Evolutionary conservation across 805 yeast genomes (phyloP).

Genomic region (Scheffersomyces coipomensis): DNA sequence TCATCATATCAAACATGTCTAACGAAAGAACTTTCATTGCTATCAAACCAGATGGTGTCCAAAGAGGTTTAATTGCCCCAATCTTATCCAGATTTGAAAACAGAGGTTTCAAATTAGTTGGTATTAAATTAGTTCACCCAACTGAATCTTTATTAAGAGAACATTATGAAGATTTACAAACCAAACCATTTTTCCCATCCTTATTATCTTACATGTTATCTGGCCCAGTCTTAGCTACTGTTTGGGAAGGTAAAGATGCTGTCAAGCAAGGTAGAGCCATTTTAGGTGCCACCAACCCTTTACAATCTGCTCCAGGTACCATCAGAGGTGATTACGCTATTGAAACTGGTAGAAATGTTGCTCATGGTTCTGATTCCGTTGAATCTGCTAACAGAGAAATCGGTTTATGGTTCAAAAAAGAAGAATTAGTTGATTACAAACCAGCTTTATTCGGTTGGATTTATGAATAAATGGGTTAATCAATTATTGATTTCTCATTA

Average conservation of each 20-base stretch:
- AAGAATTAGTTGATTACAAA: conserved; percentile 91
- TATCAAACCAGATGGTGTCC: conserved; percentile 99
- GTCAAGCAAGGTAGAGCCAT: conserved; percentile 98
- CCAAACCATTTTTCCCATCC: conserved; percentile 98
- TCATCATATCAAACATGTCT: conserved; percentile 37
- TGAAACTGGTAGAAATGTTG: conserved; percentile 98
- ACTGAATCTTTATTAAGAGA: conserved; percentile 82
- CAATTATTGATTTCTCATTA: no score
- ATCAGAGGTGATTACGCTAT: conserved; percentile 99
- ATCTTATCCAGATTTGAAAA: conserved; percentile 92
- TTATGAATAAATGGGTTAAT: conserved; percentile 67
- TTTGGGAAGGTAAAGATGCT: conserved; percentile 99
- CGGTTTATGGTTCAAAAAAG: conserved; percentile 95
- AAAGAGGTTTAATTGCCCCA: conserved; percentile 92
- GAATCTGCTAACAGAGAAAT: conserved; percentile 97
- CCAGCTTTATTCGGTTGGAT: conserved; percentile 84
- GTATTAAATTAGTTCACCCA: conserved; percentile 87
- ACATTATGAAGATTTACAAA: conserved; percentile 94
- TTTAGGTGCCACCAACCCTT: conserved; percentile 99
- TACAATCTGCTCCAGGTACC: conserved; percentile 97
- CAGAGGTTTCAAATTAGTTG: conserved; percentile 98
- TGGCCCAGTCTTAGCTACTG: conserved; percentile 98
- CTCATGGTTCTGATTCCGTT: conserved; percentile 99
- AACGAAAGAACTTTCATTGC: conserved; percentile 91
- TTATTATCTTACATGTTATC: conserved; percentile 94